Evolutionary conservation across 148 eudicot species (phyloP).

Genomic region (Simmondsia chinensis): DNA sequence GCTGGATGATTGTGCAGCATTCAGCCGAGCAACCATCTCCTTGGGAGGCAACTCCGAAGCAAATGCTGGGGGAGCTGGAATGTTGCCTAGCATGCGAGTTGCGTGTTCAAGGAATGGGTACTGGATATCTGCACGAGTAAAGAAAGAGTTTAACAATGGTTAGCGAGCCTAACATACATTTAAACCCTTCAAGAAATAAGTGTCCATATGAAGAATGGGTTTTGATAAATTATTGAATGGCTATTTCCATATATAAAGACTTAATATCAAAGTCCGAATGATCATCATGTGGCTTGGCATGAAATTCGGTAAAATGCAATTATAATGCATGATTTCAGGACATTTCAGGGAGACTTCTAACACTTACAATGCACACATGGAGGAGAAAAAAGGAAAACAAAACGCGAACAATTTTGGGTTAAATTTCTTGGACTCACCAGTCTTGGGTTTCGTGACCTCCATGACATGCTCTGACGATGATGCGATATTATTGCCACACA

Average conservation of each 20-base stretch:
- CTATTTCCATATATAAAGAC: no score
- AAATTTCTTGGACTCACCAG: constrained; percentile 24
- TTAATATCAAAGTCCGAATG: no score
- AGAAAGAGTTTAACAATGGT: no score
- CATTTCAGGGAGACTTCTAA: no score
- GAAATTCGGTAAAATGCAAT: no score
- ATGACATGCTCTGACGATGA: constrained; percentile 38
- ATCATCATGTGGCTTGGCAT: no score
- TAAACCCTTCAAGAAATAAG: no score
- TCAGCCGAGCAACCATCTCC: constrained; percentile 34
- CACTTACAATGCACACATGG: no score
- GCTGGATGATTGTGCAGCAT: constrained; percentile 43
- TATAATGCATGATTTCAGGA: no score
- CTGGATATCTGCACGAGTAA: constrained; percentile 37
- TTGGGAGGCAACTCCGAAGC: constrained; percentile 80
- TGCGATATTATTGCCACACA: constrained; percentile 19
- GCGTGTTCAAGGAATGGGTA: constrained; percentile 46
- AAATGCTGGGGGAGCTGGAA: constrained; percentile 76
- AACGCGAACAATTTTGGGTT: background rate
- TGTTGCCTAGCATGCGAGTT: constrained; percentile 44
- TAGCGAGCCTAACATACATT: no score
- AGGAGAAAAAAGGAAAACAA: no score
- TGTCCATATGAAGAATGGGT: background rate
- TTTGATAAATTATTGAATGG: no score
- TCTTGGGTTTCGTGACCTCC: constrained; percentile 18